Conservation (phyloP, 2,329 filamentous ascomycete genomes). For the Trichoderma cornu-damae region DNA sequence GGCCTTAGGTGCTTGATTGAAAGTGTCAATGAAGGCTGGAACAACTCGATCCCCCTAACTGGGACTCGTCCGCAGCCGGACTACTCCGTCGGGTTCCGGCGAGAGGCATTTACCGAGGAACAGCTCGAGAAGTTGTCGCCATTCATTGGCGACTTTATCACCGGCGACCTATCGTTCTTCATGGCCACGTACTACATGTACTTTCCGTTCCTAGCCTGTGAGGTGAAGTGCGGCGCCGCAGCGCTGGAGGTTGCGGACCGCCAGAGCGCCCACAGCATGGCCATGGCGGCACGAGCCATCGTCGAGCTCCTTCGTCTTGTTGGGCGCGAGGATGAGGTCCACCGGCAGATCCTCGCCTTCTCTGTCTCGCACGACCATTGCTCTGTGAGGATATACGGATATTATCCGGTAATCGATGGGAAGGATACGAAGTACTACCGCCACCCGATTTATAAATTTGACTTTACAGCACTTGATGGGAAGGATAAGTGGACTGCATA, state of each 20-base stretch:
- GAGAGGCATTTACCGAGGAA: constrained; percentile 38
- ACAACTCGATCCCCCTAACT: constrained; percentile 35
- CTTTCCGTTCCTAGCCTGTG: constrained; percentile 46
- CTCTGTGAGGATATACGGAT: constrained; percentile 36
- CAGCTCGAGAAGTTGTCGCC: constrained; percentile 39
- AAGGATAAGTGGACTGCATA: too few species aligned
- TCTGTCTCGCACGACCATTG: constrained; percentile 35
- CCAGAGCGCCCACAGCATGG: constrained; percentile 40
- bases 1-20: constrained; percentile 35
- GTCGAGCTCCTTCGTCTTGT: constrained; percentile 37
- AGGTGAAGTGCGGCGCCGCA: too few species aligned
- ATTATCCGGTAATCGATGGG: constrained; percentile 37
- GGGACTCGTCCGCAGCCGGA: constrained; percentile 39
- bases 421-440: constrained; percentile 35
- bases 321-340: constrained; percentile 33
- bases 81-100: constrained; percentile 40
- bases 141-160: constrained; percentile 33
- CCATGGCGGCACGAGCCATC: constrained; percentile 36
- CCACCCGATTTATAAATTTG: constrained; percentile 33
- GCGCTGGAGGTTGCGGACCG: constrained; percentile 36
- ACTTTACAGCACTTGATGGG: too few species aligned
- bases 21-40: constrained; percentile 41
- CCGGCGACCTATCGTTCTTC: constrained; percentile 37
- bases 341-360: constrained; percentile 41
- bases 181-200: constrained; percentile 44